Percentiles rank a stretch among this genome's conserved stretches.
These are phyloP conservation scores for Solanum bulbocastanum DNA, from an alignment of 257 asterid species.

Conservation along the genomic window DNA sequence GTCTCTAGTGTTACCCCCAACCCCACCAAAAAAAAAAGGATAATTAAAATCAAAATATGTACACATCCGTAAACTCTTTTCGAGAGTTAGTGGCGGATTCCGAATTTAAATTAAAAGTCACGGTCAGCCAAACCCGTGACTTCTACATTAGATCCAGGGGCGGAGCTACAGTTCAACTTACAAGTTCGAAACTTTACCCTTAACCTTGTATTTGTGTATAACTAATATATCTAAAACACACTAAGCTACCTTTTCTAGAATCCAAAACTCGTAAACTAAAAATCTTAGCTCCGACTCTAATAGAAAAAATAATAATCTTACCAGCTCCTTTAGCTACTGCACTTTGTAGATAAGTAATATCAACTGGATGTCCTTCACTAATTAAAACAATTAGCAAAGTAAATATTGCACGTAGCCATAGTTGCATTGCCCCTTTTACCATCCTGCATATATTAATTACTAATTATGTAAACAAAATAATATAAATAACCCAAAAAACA, in stretches of 20 bases:
- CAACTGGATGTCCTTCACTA: conserved; percentile 18
- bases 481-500: not conserved
- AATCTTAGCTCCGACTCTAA: not conserved
- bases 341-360: conserved; percentile 12
- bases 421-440: conserved; percentile 1
- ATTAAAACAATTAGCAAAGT: conserved; percentile 5
- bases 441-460: conserved; percentile 3
- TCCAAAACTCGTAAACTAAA: not conserved
- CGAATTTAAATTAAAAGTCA: not conserved
- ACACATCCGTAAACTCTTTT: not conserved
- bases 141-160: not conserved
- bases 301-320: not conserved
- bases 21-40: not conserved
- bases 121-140: not conserved
- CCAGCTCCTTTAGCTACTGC: conserved; percentile 41
- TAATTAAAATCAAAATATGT: not conserved
- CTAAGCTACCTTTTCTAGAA: not conserved
- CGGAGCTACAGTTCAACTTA: not conserved
- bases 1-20: no score
- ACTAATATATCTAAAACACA: not conserved
- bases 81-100: not conserved
- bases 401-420: conserved; percentile 10
- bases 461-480: not conserved
- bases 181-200: not conserved
- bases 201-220: not conserved